Base-by-base conservation (phyloP, 139 green algal species). In the Chlorella ohadii region DNA sequence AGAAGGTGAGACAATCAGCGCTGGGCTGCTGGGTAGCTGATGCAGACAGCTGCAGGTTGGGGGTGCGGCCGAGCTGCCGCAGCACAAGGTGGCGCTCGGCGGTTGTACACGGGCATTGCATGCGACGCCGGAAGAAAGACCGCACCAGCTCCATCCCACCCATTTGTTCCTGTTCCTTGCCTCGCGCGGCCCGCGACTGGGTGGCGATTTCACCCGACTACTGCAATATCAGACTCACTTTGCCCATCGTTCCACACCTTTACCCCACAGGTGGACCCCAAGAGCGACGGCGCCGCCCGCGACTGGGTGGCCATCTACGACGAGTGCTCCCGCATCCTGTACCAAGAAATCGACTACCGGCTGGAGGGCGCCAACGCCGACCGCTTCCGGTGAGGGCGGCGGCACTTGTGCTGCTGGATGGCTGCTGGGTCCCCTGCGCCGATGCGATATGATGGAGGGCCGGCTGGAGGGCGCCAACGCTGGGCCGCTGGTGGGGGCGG, bases 251-350 rank as follows among this genome's bases (percentile, higher is more conserved):
- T n/a, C n/a, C n/a, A n/a, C n/a, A n/a, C n/a, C n/a, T n/a, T n/a
- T n/a, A n/a, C n/a, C n/a, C 25, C 1, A 20, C 76, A 86, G 44
- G 68, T 90, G 41, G 97, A 99, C 91, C 96, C 97, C 80, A 99
- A 99, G 91, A 97, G 92, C 5, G 97, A 99, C 87, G 97, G 97
- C 65, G 97, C 97, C 15, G 95, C 96, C 22, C 91, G 97, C 67
- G 97, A 99, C 90, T 99, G 97, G 97, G 97, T 99, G 55, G 97
- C 97, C 76, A 99, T 99, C 85, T 99, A 99, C 86, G 97, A 99
- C 87, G 97, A 99, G 92, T 99, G 96, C 92, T 93, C 91, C 25
- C 90, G 93, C 85, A 97, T 99, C 83, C 90, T 99, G 56, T 99
- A 79, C 19, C 77, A 97, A 84, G 97, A 99, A 84, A 98, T 99